Percentiles rank a stretch among this genome's conserved stretches.
These are phyloP conservation scores for Cladophialophora psammophila DNA, from an alignment of 2,329 filamentous ascomycete species.

Conservation along the genomic window DNA sequence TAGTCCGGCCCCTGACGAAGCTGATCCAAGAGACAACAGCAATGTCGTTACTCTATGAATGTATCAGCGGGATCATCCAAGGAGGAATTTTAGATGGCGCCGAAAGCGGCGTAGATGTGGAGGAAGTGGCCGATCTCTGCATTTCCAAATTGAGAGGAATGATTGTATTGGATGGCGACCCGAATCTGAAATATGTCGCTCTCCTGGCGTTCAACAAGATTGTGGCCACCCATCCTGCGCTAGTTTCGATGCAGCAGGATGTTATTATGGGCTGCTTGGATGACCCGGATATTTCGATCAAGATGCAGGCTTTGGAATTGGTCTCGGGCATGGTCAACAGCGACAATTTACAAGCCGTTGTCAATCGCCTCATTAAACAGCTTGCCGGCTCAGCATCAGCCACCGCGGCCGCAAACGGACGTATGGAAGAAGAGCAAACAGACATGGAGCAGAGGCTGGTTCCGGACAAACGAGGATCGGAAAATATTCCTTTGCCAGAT, in stretches of 20 bases:
- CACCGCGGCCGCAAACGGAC: slow-evolving; percentile 50
- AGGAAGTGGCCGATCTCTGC: slow-evolving; percentile 91
- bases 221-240: slow-evolving; percentile 81
- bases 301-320: slow-evolving; percentile 88
- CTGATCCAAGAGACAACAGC: slow-evolving; percentile 94
- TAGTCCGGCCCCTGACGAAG: slow-evolving; percentile 87
- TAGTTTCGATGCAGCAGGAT: slow-evolving; percentile 92
- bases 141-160: slow-evolving; percentile 92
- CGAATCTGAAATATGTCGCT: slow-evolving; percentile 97
- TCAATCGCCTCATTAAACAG: slow-evolving; percentile 86
- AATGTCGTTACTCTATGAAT: slow-evolving; percentile 98
- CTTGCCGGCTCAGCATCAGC: slow-evolving; percentile 70
- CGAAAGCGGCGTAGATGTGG: slow-evolving; percentile 79
- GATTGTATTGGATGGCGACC: slow-evolving; percentile 91
- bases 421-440: slow-evolving; percentile 51
- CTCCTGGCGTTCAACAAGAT: slow-evolving; percentile 95
- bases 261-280: slow-evolving; percentile 97
- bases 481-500: slow-evolving; percentile 73
- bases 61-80: slow-evolving; percentile 97
- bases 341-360: slow-evolving; percentile 82
- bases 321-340: slow-evolving; percentile 92
- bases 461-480: slow-evolving; percentile 60
- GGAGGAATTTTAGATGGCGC: slow-evolving; percentile 88
- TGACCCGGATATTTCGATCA: slow-evolving; percentile 93
- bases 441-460: slow-evolving; percentile 63